phyloP scores from a whole-genome alignment of 208 protist genomes.

The Leishmania mexicana region DNA sequence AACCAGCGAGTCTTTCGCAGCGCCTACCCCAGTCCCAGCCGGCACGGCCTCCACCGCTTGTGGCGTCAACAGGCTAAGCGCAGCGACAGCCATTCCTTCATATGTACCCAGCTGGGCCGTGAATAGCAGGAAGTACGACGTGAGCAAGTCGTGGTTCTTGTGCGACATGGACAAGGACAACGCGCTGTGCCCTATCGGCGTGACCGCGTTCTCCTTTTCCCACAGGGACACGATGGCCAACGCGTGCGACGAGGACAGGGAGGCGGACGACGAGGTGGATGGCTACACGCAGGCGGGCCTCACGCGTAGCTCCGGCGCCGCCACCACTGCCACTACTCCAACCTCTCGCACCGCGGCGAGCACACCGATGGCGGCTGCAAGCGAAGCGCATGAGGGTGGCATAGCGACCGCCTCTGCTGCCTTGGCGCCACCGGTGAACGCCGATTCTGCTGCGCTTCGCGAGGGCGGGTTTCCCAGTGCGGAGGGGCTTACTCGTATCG shows the following conservation, averaged over 20 bases:
- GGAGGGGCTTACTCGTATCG: conserved; percentile 21
- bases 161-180: not conserved
- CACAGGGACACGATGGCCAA: not conserved
- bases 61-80: not conserved
- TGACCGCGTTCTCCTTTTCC: not conserved
- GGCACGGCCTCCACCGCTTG: not conserved
- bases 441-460: not conserved
- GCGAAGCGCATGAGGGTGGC: not conserved
- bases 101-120: conserved; percentile 24
- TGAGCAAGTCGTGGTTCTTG: not conserved
- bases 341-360: conserved; percentile 6
- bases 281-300: conserved; percentile 20
- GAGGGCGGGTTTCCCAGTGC: not conserved
- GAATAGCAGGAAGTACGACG: not conserved
- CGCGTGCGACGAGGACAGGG: conserved; percentile 7
- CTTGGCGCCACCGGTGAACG: not conserved
- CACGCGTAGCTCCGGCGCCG: conserved; percentile 10
- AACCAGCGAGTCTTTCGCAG: not conserved
- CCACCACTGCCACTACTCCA: conserved; percentile 15
- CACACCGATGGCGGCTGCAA: conserved; percentile 2
- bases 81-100: not conserved
- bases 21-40: not conserved
- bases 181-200: not conserved
- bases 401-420: not conserved
- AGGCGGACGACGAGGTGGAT: conserved; percentile 26